A percentile compares a stretch with the other conserved stretches of the same genome.
These are phyloP conservation scores for Whalleya microplaca DNA, from an alignment of 2,329 filamentous ascomycete genomes.

Conservation along the genomic window DNA sequence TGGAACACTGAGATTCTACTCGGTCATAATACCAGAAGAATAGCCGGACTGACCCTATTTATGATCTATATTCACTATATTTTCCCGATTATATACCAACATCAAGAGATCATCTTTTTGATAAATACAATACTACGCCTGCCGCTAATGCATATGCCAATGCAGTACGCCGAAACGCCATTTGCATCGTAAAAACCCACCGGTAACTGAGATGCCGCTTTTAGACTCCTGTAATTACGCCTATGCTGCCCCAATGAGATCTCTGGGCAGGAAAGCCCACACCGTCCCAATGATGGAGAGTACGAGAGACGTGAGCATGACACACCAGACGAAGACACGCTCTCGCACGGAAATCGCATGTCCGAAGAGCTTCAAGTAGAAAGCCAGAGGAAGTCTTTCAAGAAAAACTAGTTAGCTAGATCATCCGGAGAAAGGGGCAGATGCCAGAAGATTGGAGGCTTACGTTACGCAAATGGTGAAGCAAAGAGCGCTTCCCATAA, in stretches of 20 bases:
- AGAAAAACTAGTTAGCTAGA: neutral
- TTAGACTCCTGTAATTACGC: neutral
- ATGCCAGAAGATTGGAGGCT: conserved; percentile 29
- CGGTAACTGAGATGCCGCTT: neutral
- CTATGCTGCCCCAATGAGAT: conserved; percentile 60
- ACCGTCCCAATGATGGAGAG: conserved; percentile 79
- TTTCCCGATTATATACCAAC: neutral
- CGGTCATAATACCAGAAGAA: no score
- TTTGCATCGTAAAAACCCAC: neutral
- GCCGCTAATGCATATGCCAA: neutral
- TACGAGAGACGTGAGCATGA: conserved; percentile 71
- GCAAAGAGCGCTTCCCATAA: conserved; percentile 87
- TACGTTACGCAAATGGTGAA: conserved; percentile 90
- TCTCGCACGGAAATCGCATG: conserved; percentile 68
- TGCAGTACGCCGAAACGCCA: neutral
- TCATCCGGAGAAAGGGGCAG: neutral
- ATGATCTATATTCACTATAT: no score
- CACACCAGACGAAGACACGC: conserved; percentile 65
- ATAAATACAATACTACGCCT: neutral
- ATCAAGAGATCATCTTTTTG: neutral
- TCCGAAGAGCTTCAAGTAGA: conserved; percentile 89
- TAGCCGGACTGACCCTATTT: neutral
- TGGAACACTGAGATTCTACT: no score
- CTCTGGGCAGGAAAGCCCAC: conserved; percentile 86
- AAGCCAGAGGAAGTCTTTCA: conserved; percentile 71